A percentile compares a stretch with the other conserved stretches of the same genome.
Evolutionary conservation across 2,329 filamentous ascomycete genomes (phyloP).

Genomic region (Aspergillus aculeatinus): DNA sequence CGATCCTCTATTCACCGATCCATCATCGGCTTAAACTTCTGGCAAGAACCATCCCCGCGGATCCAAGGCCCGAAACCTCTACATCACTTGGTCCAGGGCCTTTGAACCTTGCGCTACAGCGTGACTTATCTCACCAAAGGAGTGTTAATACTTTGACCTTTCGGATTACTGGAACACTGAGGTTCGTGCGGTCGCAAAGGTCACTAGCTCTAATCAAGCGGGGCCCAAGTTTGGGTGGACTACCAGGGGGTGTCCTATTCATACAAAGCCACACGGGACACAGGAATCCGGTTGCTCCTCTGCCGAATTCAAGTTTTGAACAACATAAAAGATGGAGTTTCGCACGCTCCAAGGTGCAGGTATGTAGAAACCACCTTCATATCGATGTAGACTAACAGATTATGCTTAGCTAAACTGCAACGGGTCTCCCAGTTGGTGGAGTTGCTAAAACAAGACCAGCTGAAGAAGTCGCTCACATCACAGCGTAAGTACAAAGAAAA

Average conservation of each 20-base stretch:
- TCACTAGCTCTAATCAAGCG: neutral
- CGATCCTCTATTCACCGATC: neutral
- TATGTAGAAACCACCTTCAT: conserved; percentile 14
- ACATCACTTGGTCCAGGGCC: neutral
- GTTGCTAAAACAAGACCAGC: conserved; percentile 62
- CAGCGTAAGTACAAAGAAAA: conserved; percentile 53
- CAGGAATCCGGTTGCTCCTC: neutral
- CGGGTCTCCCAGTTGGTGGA: conserved; percentile 66
- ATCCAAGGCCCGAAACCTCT: neutral
- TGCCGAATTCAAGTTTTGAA: neutral
- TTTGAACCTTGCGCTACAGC: conserved; percentile 4
- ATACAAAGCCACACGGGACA: neutral
- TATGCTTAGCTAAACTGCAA: conserved; percentile 61
- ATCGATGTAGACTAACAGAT: neutral
- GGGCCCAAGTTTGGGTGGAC: neutral
- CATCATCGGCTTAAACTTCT: neutral
- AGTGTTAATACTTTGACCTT: neutral
- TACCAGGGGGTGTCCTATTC: neutral
- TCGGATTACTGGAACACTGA: neutral
- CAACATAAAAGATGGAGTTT: conserved; percentile 23
- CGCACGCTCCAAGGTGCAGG: conserved; percentile 28
- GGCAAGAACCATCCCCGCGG: neutral
- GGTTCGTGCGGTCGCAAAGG: neutral
- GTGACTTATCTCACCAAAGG: neutral
- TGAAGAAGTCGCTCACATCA: conserved; percentile 57